Evolutionary conservation across 202 grass and related monocot genomes (phyloP).

Genomic region (Carex arenaria): DNA sequence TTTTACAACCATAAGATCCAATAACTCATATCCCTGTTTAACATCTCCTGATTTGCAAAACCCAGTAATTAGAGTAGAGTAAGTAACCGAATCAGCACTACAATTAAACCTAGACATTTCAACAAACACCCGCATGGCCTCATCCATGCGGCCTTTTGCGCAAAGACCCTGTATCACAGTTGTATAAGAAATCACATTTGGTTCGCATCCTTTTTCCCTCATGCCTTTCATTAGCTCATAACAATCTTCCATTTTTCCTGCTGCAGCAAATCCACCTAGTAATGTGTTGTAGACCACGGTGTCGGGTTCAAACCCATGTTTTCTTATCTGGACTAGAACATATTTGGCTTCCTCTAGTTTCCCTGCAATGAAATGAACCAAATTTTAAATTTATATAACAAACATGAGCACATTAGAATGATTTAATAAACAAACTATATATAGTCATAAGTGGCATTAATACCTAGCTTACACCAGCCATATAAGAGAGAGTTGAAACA

Average conservation of each 20-base stretch:
- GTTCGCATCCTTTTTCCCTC: constrained; percentile 51
- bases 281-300: constrained; percentile 86
- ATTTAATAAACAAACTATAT: background rate
- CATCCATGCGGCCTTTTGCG: constrained; percentile 63
- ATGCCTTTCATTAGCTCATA: constrained; percentile 72
- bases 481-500: constrained; percentile 87
- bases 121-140: constrained; percentile 85
- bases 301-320: constrained; percentile 61
- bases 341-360: constrained; percentile 91
- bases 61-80: constrained; percentile 55
- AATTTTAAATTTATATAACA: background rate
- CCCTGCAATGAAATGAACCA: constrained; percentile 3
- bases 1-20: constrained; percentile 53
- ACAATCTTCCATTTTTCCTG: constrained; percentile 74
- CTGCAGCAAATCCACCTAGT: constrained; percentile 64
- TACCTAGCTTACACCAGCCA: constrained; percentile 84
- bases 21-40: constrained; percentile 65
- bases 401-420: background rate
- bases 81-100: constrained; percentile 53
- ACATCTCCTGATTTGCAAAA: constrained; percentile 83
- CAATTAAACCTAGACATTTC: constrained; percentile 82
- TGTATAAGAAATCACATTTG: constrained; percentile 88
- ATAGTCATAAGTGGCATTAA: background rate
- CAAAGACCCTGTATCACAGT: constrained; percentile 94
- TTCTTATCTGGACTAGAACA: constrained; percentile 75